These are phyloP conservation scores for Uronychia setigera DNA, from an alignment of 73 alveolate species.

Conservation along the genomic window DNA sequence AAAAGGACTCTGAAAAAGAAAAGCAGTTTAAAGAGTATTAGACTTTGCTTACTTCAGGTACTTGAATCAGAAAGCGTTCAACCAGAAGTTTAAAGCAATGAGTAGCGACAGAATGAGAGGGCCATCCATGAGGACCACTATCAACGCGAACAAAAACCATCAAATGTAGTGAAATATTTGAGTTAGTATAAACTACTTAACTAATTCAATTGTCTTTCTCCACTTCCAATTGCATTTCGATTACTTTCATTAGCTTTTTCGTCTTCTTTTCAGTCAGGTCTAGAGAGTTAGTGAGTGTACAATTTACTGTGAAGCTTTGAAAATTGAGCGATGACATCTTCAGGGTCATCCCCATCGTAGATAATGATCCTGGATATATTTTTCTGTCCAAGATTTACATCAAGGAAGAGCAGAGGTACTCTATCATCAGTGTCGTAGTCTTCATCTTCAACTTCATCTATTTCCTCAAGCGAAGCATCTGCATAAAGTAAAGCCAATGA, in stretches of 20 bases:
- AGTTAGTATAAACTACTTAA: no score
- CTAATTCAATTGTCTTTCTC: no score
- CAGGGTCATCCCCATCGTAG: constrained; percentile 67
- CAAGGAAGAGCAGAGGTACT: constrained; percentile 58
- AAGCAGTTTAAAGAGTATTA: no score
- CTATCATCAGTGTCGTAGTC: constrained; percentile 4
- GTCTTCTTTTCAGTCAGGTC: neutral
- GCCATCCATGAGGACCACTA: no score
- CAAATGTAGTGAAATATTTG: no score
- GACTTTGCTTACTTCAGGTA: no score
- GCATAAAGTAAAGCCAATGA: neutral
- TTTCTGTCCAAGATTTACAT: constrained; percentile 60
- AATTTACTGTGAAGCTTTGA: constrained; percentile 43
- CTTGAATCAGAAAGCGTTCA: no score
- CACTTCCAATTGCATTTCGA: neutral
- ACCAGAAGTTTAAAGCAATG: no score
- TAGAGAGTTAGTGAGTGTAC: neutral
- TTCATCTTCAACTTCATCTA: neutral
- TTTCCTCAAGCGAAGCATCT: neutral
- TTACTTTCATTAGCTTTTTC: neutral
- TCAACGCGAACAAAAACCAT: no score
- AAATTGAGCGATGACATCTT: constrained; percentile 43
- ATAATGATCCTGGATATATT: constrained; percentile 54
- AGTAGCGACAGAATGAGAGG: no score
- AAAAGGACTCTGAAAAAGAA: no score